Base-by-base conservation (phyloP, 2,329 filamentous ascomycete species). In the Pseudogymnoascus sp. region DNA sequence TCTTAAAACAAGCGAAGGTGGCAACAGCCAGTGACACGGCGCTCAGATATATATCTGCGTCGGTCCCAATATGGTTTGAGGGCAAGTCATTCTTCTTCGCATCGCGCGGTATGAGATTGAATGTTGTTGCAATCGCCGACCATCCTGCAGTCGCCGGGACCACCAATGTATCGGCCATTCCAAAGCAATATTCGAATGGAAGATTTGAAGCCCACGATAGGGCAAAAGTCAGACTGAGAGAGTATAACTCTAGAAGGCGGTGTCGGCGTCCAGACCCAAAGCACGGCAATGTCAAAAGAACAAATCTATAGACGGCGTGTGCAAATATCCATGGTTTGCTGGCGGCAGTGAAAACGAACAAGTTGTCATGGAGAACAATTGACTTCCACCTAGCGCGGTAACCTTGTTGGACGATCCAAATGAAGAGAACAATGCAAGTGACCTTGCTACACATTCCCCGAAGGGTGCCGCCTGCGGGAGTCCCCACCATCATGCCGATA, bases 301-400 rank as follows among this genome's bases (percentile, higher is more conserved):
- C 56, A 60, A 66, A 68, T 64, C 68, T 66, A 66, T 69, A 69
- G 61, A 67, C 62, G 18, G 68, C 68, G 63, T 69, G 68, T 64
- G 68, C 66, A 66, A 69, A 66, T 64, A 69, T 69, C 68, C 68
- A 69, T 59, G 67, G 68, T 63, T 68, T 69, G 66, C 66, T 69
- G 46, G 67, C 66, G 42, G 68, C 65, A 63, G 67, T 69, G 61
- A 69, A 69, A 64, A 68, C 67, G 60, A 69, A 69, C 40, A 68
- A 62, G 53, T 65, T 62, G 60, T 56, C 53, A 44, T 66, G 67
- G 65, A 69, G 63, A 59, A 60, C 53, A 53, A 69, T 40, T 60
- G 68, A 69, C 65, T 68, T 68, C 68, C 68, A 69, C 65, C 65
- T 62, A 59, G 16, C 66, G 44, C 56, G 63, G 56, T 62, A 46